Base-by-base conservation (phyloP, 2,329 filamentous ascomycete species). In the Cladosporium sp. region DNA sequence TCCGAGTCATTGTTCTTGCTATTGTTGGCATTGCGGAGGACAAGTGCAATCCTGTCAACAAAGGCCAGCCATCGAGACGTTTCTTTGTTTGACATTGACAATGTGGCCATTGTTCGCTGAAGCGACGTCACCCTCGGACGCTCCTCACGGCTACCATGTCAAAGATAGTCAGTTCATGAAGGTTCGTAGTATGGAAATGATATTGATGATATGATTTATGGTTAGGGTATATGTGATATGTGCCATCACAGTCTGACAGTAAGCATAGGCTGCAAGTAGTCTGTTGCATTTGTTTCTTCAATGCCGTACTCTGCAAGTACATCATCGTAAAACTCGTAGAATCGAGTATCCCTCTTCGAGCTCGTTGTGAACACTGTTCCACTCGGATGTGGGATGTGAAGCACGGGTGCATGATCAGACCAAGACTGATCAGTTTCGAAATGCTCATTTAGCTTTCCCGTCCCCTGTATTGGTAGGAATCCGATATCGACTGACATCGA, bases 401-500 rank as follows among this genome's bases (percentile, higher is more conserved):
- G 19, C 15, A 17, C 17, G 9, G 51, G 51, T 10, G 32, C 7
- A 12, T n/a, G 15, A 2, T n/a, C 8, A n/a, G 47, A 32, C 34
- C 32, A 37, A 4, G 10, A 9, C 2, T 9, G 3, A 3, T 32
- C 51, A 4, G 22, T 4, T 3, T 25, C 24, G 7, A 36, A 44
- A 2, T 20, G 12, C 3, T 42, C 22, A 1, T 17, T 15, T 54
- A 3, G n/a, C 24, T 34, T 12, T 2, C 15, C 20, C 15, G 25
- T 13, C 3, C 17, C 22, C 6, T 35, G 47, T 17, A 25, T 25
- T 25, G 45, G 45, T 24, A 50, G 13, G 25, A 35, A 51, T 2
- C 35, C 54, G 7, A 57, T 57, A n/a, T 51, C 54, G 13, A 57
- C 35, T n/a, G 54, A 57, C 45, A 57, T 50, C 34, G 54, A 50